These are phyloP conservation scores for Elongisporangium prolatum DNA, from an alignment of 352 stramenopile species.

Conservation along the genomic window DNA sequence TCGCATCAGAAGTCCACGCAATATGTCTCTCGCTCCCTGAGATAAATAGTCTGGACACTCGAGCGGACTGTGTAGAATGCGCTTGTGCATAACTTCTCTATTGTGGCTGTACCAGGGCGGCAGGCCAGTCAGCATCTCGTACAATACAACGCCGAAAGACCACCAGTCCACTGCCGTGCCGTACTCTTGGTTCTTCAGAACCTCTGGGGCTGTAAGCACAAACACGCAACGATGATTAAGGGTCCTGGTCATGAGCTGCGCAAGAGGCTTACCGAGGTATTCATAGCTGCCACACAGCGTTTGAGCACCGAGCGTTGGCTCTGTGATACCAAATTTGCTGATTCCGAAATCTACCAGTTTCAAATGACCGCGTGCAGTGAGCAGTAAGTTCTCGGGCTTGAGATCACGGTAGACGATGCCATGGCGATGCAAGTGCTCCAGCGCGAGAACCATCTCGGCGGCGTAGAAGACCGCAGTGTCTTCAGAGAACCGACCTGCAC, in stretches of 20 bases:
- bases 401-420: conserved; percentile 82
- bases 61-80: conserved; percentile 49
- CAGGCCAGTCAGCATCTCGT: conserved; percentile 73
- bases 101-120: conserved; percentile 77
- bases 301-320: conserved; percentile 48
- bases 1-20: conserved; percentile 37
- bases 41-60: conserved; percentile 52
- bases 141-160: conserved; percentile 70
- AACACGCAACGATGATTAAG: neutral
- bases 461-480: conserved; percentile 62
- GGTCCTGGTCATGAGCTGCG: neutral
- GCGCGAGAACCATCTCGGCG: conserved; percentile 62
- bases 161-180: conserved; percentile 80
- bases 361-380: conserved; percentile 57
- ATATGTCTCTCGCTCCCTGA: conserved; percentile 37
- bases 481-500: conserved; percentile 41
- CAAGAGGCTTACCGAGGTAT: conserved; percentile 53
- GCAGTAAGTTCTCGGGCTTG: conserved; percentile 75
- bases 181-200: conserved; percentile 59
- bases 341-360: conserved; percentile 84
- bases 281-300: conserved; percentile 79
- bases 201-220: conserved; percentile 46
- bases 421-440: conserved; percentile 81
- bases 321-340: conserved; percentile 79
- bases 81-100: conserved; percentile 33